Evolutionary conservation across 306 rosid genomes (phyloP).

Genomic region (Castanopsis chinensis): DNA sequence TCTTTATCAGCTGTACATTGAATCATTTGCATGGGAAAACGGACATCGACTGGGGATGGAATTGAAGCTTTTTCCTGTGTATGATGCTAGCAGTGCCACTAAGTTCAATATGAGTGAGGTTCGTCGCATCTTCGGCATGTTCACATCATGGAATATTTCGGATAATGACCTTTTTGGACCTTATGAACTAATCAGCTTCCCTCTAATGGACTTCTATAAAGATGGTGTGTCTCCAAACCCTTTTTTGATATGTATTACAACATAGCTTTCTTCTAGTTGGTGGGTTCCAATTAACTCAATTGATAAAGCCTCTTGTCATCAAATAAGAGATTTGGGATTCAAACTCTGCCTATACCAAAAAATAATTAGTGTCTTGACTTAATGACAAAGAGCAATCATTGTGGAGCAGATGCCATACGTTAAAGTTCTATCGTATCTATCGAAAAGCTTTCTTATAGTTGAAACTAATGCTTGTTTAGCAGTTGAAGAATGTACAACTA

Average conservation of each 20-base stretch:
- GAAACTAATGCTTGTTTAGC: constrained; percentile 10
- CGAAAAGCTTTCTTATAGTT: neutral
- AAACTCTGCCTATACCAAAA: too few species aligned
- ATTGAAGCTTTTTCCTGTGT: constrained; percentile 65
- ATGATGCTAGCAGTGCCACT: constrained; percentile 14
- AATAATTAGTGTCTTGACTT: accelerated
- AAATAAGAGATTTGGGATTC: too few species aligned
- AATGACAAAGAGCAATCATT: too few species aligned
- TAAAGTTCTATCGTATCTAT: too few species aligned
- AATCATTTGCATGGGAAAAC: constrained; percentile 41
- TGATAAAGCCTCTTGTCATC: too few species aligned
- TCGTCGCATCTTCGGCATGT: constrained; percentile 43
- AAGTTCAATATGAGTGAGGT: constrained; percentile 59
- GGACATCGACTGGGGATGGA: constrained; percentile 76
- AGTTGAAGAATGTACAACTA: constrained; percentile 4
- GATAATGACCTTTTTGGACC: constrained; percentile 71
- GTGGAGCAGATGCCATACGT: too few species aligned
- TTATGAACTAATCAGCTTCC: constrained; percentile 58
- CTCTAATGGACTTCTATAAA: constrained; percentile 44
- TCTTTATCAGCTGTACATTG: constrained; percentile 51
- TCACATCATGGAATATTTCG: constrained; percentile 63
- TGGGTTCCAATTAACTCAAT: too few species aligned
- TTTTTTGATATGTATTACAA: constrained; percentile 17
- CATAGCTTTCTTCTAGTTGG: neutral
- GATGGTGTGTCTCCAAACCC: constrained; percentile 53